Percentiles rank a stretch among this genome's conserved stretches.
These are phyloP conservation scores for Boletellus ananas DNA, from an alignment of 768 basidiomycete species.

Conservation along the genomic window DNA sequence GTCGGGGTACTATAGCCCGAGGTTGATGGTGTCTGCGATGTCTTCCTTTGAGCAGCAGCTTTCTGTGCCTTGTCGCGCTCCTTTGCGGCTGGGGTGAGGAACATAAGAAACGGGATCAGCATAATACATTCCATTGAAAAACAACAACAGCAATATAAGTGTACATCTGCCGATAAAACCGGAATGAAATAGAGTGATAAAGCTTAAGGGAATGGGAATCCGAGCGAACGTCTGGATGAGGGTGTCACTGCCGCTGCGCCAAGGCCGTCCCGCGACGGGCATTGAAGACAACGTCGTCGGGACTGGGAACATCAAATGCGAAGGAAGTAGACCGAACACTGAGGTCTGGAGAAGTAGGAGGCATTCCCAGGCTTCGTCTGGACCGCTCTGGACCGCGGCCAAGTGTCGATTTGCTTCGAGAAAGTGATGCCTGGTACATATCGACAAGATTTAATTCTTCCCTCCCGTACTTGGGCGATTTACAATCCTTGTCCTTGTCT, in stretches of 20 bases:
- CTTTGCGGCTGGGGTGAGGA: conserved; percentile 57
- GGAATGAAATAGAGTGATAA: conserved; percentile 16
- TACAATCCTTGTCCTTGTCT: conserved; percentile 34
- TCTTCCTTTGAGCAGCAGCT: conserved; percentile 42
- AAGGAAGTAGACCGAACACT: conserved; percentile 41
- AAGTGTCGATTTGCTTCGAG: conserved; percentile 30
- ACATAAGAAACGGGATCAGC: conserved; percentile 35
- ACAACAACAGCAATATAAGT: conserved; percentile 26
- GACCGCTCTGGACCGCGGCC: conserved; percentile 9
- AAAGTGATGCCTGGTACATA: conserved; percentile 26
- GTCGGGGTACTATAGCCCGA: conserved; percentile 39
- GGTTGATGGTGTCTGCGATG: conserved; percentile 28
- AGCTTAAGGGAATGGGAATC: conserved; percentile 1
- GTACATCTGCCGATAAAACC: conserved; percentile 26
- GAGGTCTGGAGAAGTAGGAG: conserved; percentile 33
- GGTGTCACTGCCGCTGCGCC: conserved; percentile 34
- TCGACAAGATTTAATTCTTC: conserved; percentile 29
- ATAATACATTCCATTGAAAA: conserved; percentile 35
- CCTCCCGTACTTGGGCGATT: conserved; percentile 31
- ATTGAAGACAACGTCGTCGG: conserved; percentile 83
- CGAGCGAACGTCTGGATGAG: conserved; percentile 3
- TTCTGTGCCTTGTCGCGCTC: conserved; percentile 77
- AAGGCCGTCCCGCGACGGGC: conserved; percentile 75
- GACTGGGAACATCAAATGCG: conserved; percentile 80
- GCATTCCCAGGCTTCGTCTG: conserved; percentile 7